Base-by-base conservation (phyloP, 2,329 filamentous ascomycete genomes). In the Hansfordia pulvinata region DNA sequence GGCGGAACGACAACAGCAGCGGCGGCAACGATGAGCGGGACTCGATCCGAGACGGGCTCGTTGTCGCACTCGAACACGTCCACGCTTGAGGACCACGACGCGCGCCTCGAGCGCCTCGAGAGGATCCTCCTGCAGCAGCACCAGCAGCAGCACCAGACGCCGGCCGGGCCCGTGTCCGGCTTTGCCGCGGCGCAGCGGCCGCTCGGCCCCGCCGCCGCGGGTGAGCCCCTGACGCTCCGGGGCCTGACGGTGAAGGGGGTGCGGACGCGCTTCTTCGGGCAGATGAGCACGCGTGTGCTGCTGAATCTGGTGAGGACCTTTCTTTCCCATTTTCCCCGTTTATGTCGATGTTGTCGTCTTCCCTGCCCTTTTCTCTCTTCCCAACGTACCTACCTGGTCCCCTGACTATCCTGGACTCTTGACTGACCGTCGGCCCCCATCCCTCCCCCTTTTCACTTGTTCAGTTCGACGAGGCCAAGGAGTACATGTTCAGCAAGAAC, bases 61-160 rank as follows among this genome's bases (percentile, higher is more conserved):
- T 16, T 47, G 20, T 43, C 52, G 6, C 42, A 32, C 6, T 34
- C 29, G 6, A 29, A 36, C 15, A 26, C 34, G 3, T 27, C 54
- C 12, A 33, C 46, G n/a, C 37, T 68, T 6, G 60, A 69, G 28
- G 61, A 69, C 23, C 51, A 69, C 19, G 50, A 56, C 2, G 36
- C 52, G 26, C 54, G 66, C 15, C 56, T 71, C 41, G 64, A 69
- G 29, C 57, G 62, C 7, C 46, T 71, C n/a, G 66, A 71, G 37
- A 62, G 53, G 32, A 53, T 63, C 2, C 42, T 68, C 5, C 45
- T 59, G 19, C 50, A 52, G 18, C 56, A 56, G 29, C 55, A 49
- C 27, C 52, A 59, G 4, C n/a, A n/a, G n/a, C n/a, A n/a, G n/a
- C n/a, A n/a, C n/a, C n/a, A n/a, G n/a, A n/a, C n/a, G n/a, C n/a